Conservation (phyloP, 2,329 filamentous ascomycete species). For the Epichloe gansuensis region DNA sequence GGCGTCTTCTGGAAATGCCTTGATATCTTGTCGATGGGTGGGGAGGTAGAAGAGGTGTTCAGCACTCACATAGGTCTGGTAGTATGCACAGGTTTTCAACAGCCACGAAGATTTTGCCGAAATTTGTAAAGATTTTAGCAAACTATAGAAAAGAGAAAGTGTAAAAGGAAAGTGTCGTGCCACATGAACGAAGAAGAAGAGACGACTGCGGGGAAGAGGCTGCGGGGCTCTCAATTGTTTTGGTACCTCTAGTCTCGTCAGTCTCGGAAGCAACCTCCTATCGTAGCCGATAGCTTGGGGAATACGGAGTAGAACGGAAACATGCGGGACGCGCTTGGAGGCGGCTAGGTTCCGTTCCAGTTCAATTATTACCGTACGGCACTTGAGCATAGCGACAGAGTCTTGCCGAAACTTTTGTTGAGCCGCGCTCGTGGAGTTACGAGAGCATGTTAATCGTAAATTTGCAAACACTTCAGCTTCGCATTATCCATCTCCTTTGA, state of each 20-base stretch:
- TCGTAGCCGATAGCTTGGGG: slow-evolving; percentile 17
- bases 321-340: slow-evolving; percentile 16
- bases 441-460: no score
- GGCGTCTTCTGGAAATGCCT: background rate
- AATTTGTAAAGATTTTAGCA: background rate
- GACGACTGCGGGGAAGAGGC: background rate
- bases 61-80: slow-evolving; percentile 5
- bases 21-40: background rate
- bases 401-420: no score
- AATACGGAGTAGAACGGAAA: slow-evolving; percentile 14
- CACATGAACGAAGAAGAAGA: background rate
- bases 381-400: no score
- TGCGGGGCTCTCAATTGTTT: slow-evolving; percentile 3
- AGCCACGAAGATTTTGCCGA: background rate
- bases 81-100: background rate
- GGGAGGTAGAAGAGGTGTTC: slow-evolving; percentile 4
- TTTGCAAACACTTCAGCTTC: no score
- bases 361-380: background rate
- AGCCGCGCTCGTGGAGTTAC: no score
- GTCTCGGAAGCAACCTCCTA: slow-evolving; percentile 18
- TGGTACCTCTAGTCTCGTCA: slow-evolving; percentile 8
- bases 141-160: background rate
- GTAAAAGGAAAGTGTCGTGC: background rate
- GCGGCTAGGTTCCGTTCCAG: background rate
- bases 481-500: no score